These are phyloP conservation scores for Alnus rubra DNA, from an alignment of 306 rosid species.

Conservation along the genomic window DNA sequence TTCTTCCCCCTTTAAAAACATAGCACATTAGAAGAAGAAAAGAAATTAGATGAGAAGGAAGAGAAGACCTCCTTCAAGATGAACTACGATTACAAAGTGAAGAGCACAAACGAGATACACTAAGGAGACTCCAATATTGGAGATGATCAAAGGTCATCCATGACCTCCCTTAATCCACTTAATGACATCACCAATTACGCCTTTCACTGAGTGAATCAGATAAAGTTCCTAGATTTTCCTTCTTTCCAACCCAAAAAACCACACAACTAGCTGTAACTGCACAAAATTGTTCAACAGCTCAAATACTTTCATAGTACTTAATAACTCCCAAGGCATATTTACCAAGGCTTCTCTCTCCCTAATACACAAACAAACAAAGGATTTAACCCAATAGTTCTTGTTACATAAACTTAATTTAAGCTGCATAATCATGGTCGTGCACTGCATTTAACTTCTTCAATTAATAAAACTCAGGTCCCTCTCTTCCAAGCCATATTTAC, in stretches of 20 bases:
- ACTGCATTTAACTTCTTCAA: too few relatives aligned
- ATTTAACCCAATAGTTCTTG: neutral
- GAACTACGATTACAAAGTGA: neutral
- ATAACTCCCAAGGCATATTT: neutral
- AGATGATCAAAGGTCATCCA: neutral
- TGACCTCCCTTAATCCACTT: neutral
- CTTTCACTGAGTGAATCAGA: neutral
- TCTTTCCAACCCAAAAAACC: neutral
- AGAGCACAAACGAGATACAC: neutral
- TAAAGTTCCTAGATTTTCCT: neutral
- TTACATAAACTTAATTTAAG: neutral
- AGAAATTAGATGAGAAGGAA: neutral
- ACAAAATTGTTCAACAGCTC: neutral
- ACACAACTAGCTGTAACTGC: neutral
- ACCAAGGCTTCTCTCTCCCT: neutral
- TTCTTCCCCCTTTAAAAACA: neutral
- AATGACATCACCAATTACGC: neutral
- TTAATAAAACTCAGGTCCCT: too few relatives aligned
- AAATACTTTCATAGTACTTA: neutral
- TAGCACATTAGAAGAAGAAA: neutral
- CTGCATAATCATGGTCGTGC: too few relatives aligned
- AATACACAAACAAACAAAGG: neutral
- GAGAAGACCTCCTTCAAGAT: slow-evolving; percentile 4
- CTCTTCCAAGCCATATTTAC: too few relatives aligned
- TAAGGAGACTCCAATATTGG: neutral